A percentile compares a stretch with the other conserved stretches of the same genome.
Conservation (phyloP, 2,329 filamentous ascomycete genomes). For the Domatiomyces catenatus region DNA sequence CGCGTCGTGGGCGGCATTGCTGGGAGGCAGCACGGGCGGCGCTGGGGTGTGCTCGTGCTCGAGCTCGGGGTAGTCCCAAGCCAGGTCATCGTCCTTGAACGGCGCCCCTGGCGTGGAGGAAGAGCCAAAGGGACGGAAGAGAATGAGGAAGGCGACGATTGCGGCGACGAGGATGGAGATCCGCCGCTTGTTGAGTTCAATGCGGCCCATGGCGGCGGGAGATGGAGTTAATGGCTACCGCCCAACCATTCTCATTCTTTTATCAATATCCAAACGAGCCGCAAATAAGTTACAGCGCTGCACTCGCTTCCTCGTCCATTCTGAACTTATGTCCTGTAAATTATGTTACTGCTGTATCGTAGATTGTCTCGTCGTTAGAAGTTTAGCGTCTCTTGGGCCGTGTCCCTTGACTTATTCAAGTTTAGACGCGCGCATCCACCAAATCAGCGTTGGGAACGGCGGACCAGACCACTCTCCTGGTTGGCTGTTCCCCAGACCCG, state of each 20-base stretch:
- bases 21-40: background rate
- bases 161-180: conserved; percentile 14
- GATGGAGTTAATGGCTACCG: background rate
- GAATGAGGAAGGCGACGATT: conserved; percentile 12
- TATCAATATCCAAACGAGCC: too few relatives aligned
- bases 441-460: too few relatives aligned
- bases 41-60: conserved; percentile 4
- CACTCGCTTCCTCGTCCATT: too few relatives aligned
- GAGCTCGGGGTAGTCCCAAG: conserved; percentile 7
- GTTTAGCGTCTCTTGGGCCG: too few relatives aligned
- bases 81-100: conserved; percentile 1
- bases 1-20: background rate
- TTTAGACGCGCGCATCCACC: too few relatives aligned
- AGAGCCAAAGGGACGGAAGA: conserved; percentile 12
- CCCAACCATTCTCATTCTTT: background rate
- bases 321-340: too few relatives aligned
- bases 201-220: conserved; percentile 12
- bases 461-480: too few relatives aligned
- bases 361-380: too few relatives aligned
- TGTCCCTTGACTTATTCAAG: too few relatives aligned
- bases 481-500: too few relatives aligned
- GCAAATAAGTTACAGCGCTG: too few relatives aligned
- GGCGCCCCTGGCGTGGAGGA: background rate
- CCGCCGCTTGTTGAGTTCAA: conserved; percentile 17
- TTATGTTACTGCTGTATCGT: too few relatives aligned